Conservation (phyloP, 1,139 yeast species). For the Pichia terricola region DNA sequence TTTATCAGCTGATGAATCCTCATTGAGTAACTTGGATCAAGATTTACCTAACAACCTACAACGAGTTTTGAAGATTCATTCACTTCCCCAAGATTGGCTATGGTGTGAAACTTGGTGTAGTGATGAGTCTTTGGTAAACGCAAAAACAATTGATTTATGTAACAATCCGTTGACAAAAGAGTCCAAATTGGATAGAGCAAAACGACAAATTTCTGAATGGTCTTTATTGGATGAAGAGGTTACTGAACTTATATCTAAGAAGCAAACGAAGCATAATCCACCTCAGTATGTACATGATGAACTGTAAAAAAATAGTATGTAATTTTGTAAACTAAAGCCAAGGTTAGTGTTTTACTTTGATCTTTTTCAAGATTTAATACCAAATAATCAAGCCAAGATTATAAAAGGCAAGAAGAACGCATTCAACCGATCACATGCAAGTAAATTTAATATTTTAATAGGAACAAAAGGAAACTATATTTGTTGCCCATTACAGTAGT, state of each 20-base stretch:
- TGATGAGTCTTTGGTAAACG: slow-evolving; percentile 47
- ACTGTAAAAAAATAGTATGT: too few relatives aligned
- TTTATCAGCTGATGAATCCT: slow-evolving; percentile 67
- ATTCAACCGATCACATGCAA: too few relatives aligned
- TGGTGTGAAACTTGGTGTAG: slow-evolving; percentile 96
- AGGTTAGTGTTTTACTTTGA: too few relatives aligned
- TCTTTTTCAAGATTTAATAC: too few relatives aligned
- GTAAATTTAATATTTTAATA: too few relatives aligned
- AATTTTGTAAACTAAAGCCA: too few relatives aligned
- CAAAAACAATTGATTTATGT: slow-evolving; percentile 76
- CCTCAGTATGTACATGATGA: slow-evolving; percentile 2
- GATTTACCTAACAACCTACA: slow-evolving; percentile 88
- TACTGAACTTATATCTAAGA: too few relatives aligned
- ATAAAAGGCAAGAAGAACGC: too few relatives aligned
- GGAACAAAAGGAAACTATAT: too few relatives aligned
- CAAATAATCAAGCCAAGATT: too few relatives aligned
- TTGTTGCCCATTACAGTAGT: too few relatives aligned
- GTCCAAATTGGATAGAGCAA: slow-evolving; percentile 63
- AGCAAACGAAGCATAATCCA: too few relatives aligned
- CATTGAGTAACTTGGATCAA: slow-evolving; percentile 79
- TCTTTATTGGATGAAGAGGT: slow-evolving; percentile 48
- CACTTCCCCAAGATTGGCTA: slow-evolving; percentile 75
- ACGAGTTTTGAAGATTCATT: slow-evolving; percentile 50
- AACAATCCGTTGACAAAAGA: slow-evolving; percentile 77
- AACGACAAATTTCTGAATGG: slow-evolving; percentile 77